Base-by-base conservation (phyloP, 2,329 filamentous ascomycete genomes). In the Xylaria sp. region DNA sequence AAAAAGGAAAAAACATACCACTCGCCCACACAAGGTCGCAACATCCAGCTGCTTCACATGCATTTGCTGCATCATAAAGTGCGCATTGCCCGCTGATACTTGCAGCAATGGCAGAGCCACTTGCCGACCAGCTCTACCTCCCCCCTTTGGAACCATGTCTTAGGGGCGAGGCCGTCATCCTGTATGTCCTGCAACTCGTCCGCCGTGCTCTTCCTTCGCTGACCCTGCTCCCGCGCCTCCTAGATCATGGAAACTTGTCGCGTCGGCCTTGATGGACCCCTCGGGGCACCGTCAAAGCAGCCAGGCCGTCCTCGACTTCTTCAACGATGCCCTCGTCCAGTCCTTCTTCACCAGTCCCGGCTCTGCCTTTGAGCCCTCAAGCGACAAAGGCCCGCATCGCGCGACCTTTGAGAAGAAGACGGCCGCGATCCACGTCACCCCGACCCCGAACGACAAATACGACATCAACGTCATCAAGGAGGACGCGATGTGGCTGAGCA, bases 131-230 rank as follows among this genome's bases (percentile, higher is more conserved):
- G 77, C 84, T 87, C 78, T 96, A 94, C 82, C 92, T 96, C 76
- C 93, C 94, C 77, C 89, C 93, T 77, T 85, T 97, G 80, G 91
- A 93, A 80, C 89, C 92, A 78, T 96, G 93, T 82, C 86, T 98
- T 76, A 90, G 88, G 74, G 92, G 93, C 81, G 90, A 95, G 79
- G 87, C 87, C 75, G 86, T 91, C 77, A 85, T 97, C 75, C 86
- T 97, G 92, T 97, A 86, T 78, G 90, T 85, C 60, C 3, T 47
- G 50, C 57, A 15, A 17, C 11, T 36, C 7, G 44, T 55, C 44
- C 17, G 31, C 17, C 17, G 5, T 57, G 27, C 44, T 5, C 33
- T 50, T 62, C 27, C n/a, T 27, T 57, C n/a, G 22, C 63, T 66
- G 53, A 71, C 67, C 69, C 73, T 75, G 66, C 17, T 29, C 22